Base-by-base conservation (phyloP, 1,284 basidiomycete species). In the Vanrija pseudolonga region DNA sequence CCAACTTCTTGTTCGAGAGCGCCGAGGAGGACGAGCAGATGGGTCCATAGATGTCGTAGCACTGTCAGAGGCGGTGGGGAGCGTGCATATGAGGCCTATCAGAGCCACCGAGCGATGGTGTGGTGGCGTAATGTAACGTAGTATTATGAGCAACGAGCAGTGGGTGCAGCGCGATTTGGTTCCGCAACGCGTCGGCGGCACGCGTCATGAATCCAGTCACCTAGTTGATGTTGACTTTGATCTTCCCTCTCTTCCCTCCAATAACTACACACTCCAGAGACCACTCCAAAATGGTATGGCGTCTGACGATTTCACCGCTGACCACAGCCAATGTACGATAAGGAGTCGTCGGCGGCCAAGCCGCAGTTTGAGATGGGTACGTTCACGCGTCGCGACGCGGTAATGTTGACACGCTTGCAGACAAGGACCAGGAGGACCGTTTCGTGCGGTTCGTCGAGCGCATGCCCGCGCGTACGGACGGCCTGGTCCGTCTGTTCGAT, bases 1-100 rank as follows among this genome's bases (percentile, higher is more conserved):
- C 93, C 19, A 95, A 94, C 71, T 94, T 86, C 68, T 76, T 94
- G 66, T 93, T 94, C 65, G 91, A 94, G 62, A 74, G 79, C 57
- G 79, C 79, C 36, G 87, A 85, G 64, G 86, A 87, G 3, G 84
- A 85, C 59, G 57, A 62, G 54, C 58, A 56, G 47, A 56, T 60
- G 58, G 32, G 32, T 32, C 32, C 32, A 32, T 32, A 32, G 32
- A 32, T 32, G 32, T 32, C 32, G 32, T 12, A 32, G 20, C 22
- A 48, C 19, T 18, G 18, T 1, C 19, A 36, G 46, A 32, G 36
- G 32, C 18, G n/a, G 18, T 32, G 32, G 32, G 32, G 12, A 32
- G 32, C 32, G 32, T 32, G 32, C 32, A 32, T 32, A 15, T 14
- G 32, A 14, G 32, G 32, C 32, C 32, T 32, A 32, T 32, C 9